These are phyloP conservation scores for Eragrostis nindensis DNA, from an alignment of 176 grass and related monocot species.

Conservation along the genomic window DNA sequence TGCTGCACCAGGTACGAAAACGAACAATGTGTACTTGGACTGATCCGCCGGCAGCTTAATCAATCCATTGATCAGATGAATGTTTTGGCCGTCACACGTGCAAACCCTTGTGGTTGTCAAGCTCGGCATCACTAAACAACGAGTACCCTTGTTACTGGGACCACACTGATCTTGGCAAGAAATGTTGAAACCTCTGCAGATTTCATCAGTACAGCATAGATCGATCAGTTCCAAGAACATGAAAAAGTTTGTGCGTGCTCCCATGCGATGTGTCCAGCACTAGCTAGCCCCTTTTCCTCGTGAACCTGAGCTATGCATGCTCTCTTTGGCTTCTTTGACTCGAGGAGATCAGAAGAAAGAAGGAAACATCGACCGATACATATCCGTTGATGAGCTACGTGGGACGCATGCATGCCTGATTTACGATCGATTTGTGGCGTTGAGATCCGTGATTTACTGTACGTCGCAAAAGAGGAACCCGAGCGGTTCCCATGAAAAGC, in stretches of 20 bases:
- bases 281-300: constrained; percentile 33
- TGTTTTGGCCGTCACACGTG: constrained; percentile 50
- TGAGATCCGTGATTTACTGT: constrained; percentile 31
- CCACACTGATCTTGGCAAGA: not conserved
- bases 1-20: constrained; percentile 11
- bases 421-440: not conserved
- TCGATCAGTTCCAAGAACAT: not conserved
- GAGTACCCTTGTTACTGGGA: no score
- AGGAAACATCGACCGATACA: not conserved
- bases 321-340: constrained; percentile 29
- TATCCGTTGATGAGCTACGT: constrained; percentile 19
- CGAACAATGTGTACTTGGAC: constrained; percentile 17
- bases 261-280: not conserved
- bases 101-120: constrained; percentile 27
- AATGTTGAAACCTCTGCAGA: not conserved
- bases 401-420: constrained; percentile 21
- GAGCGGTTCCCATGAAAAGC: constrained; percentile 27
- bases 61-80: constrained; percentile 33
- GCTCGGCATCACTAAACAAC: not conserved
- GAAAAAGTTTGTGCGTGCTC: not conserved
- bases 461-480: constrained; percentile 6
- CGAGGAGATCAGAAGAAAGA: constrained; percentile 16
- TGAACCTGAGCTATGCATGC: constrained; percentile 29
- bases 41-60: not conserved
- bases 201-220: not conserved